A percentile compares a stretch with the other conserved stretches of the same genome.
Evolutionary conservation across 805 yeast genomes (phyloP).

Genomic region (Alloascoidea africana): DNA sequence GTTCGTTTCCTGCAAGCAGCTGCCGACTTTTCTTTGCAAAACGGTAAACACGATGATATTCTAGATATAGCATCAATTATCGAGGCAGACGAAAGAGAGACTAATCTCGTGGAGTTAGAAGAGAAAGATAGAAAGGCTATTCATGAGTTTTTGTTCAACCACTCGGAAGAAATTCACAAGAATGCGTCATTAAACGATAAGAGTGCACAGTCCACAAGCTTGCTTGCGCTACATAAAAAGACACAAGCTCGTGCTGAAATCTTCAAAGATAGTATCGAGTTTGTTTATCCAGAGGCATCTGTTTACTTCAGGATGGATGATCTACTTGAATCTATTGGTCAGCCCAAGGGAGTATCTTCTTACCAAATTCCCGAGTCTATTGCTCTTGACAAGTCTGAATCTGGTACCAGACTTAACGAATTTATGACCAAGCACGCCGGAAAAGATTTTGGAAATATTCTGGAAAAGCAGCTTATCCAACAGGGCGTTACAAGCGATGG

Average conservation of each 20-base stretch:
- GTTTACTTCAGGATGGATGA: not conserved
- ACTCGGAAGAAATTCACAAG: slow-evolving; percentile 23
- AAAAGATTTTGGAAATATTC: slow-evolving; percentile 29
- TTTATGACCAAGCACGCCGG: slow-evolving; percentile 57
- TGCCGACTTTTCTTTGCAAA: not conserved
- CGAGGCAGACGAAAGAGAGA: too few relatives aligned
- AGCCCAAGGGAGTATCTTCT: not conserved
- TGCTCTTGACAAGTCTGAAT: not conserved
- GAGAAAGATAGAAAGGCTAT: slow-evolving; percentile 27
- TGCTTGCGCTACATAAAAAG: too few relatives aligned
- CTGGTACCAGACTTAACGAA: slow-evolving; percentile 34
- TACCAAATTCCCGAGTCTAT: not conserved
- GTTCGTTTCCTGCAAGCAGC: not conserved
- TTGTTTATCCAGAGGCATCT: too few relatives aligned
- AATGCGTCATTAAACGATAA: too few relatives aligned
- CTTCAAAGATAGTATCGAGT: too few relatives aligned
- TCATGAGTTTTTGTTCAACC: slow-evolving; percentile 35
- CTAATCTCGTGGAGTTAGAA: slow-evolving; percentile 20
- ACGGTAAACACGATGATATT: not conserved
- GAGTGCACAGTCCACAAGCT: too few relatives aligned
- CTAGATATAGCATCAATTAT: not conserved
- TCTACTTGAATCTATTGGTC: not conserved
- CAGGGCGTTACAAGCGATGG: slow-evolving; percentile 64
- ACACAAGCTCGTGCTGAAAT: too few relatives aligned
- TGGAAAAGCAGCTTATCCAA: slow-evolving; percentile 32